Conservation (phyloP, 495 filamentous ascomycete genomes). For the Opeltia flavorubescens region DNA sequence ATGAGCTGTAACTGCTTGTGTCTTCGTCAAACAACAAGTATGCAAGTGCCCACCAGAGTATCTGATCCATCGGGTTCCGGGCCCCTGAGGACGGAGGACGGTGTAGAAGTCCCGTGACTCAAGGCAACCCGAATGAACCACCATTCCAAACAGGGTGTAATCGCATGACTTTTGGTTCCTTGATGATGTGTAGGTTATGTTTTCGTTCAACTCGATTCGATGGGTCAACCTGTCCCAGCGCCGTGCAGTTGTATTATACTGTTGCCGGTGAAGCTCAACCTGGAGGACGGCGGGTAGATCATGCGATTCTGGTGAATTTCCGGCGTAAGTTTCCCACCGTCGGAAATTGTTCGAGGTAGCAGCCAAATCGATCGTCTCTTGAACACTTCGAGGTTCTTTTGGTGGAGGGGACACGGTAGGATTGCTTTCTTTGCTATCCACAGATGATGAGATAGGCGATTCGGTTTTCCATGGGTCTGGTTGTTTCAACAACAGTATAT, state of each 20-base stretch:
- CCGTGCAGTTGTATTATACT: slow-evolving; percentile 33
- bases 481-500: slow-evolving; percentile 14
- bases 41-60: slow-evolving; percentile 43
- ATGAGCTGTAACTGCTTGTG: slow-evolving; percentile 40
- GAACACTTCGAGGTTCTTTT: slow-evolving; percentile 12
- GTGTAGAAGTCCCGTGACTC: slow-evolving; percentile 48
- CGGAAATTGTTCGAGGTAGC: slow-evolving; percentile 16
- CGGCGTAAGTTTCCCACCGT: slow-evolving; percentile 10
- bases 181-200: slow-evolving; percentile 30
- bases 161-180: slow-evolving; percentile 21
- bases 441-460: neutral
- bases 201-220: slow-evolving; percentile 39
- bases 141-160: slow-evolving; percentile 47
- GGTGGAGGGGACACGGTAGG: too few species aligned
- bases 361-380: slow-evolving; percentile 11
- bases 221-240: slow-evolving; percentile 47
- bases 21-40: slow-evolving; percentile 42
- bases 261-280: slow-evolving; percentile 45
- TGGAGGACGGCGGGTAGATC: slow-evolving; percentile 32
- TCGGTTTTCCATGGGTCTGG: slow-evolving; percentile 11
- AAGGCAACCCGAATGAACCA: slow-evolving; percentile 47
- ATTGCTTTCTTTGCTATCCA: neutral
- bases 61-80: slow-evolving; percentile 42
- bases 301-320: neutral
- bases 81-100: slow-evolving; percentile 44